Percentiles rank a stretch among this genome's conserved stretches.
These are phyloP conservation scores for Cyberlindnera euphorbiiphila DNA, from an alignment of 805 yeast species.

Conservation along the genomic window DNA sequence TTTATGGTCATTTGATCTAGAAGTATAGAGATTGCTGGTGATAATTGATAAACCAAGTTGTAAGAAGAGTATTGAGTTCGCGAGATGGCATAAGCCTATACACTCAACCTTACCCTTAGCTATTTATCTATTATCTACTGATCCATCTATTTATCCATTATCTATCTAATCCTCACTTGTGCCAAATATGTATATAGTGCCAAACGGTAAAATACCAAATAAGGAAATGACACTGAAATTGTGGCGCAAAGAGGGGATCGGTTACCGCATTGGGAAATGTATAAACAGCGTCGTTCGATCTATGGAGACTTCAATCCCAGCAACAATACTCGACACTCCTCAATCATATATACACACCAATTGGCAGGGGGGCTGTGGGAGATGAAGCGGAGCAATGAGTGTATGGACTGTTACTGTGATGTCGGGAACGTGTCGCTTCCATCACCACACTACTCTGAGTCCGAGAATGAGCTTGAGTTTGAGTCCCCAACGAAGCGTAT, in stretches of 20 bases:
- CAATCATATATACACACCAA: no score
- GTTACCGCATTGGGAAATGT: background rate
- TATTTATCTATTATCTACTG: no score
- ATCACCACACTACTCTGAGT: conserved; percentile 8
- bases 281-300: no score
- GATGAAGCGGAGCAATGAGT: conserved; percentile 2
- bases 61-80: background rate
- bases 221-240: no score
- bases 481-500: conserved; percentile 11
- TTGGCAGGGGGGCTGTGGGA: no score
- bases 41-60: no score
- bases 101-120: no score
- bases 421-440: conserved; percentile 6
- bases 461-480: conserved; percentile 1
- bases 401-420: background rate
- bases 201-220: background rate
- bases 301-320: no score
- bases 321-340: no score
- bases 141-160: no score
- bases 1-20: conserved; percentile 13
- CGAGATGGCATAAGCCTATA: no score
- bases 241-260: no score
- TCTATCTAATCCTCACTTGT: background rate
- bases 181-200: background rate
- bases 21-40: background rate